Conservation (phyloP, 805 yeast genomes). For the Teunomyces aglyptinius region DNA sequence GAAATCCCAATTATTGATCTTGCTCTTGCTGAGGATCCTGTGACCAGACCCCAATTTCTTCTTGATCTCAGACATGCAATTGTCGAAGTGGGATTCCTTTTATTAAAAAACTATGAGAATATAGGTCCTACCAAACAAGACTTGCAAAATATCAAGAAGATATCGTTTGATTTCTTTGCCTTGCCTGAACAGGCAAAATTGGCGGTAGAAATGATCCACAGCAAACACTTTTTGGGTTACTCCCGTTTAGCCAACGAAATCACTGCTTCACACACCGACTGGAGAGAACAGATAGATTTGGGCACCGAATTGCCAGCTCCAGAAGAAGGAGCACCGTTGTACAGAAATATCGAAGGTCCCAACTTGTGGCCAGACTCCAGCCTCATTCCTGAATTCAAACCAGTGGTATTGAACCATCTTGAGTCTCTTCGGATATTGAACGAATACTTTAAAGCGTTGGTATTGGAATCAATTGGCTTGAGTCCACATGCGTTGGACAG, state of each 20-base stretch:
- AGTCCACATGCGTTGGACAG: slow-evolving; percentile 42
- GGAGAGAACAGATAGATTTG: slow-evolving; percentile 63
- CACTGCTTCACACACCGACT: slow-evolving; percentile 52
- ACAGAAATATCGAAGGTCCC: slow-evolving; percentile 56
- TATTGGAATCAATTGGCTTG: slow-evolving; percentile 56
- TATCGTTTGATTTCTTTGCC: slow-evolving; percentile 44
- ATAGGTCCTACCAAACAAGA: slow-evolving; percentile 35
- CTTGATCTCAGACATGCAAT: slow-evolving; percentile 43
- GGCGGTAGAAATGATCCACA: slow-evolving; percentile 50
- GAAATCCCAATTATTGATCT: slow-evolving; percentile 49
- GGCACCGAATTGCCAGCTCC: slow-evolving; percentile 53
- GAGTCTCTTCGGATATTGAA: slow-evolving; percentile 46
- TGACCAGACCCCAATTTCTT: slow-evolving; percentile 43
- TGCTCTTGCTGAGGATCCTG: slow-evolving; percentile 37
- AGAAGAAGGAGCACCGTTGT: slow-evolving; percentile 34
- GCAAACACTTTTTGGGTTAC: slow-evolving; percentile 60
- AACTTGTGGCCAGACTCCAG: slow-evolving; percentile 50
- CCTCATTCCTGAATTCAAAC: slow-evolving; percentile 43
- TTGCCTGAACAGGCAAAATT: slow-evolving; percentile 46
- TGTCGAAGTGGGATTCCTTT: slow-evolving; percentile 56
- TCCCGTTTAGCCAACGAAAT: slow-evolving; percentile 56
- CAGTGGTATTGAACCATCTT: slow-evolving; percentile 42
- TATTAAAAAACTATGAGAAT: slow-evolving; percentile 38
- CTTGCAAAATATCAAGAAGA: slow-evolving; percentile 35
- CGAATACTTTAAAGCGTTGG: slow-evolving; percentile 41